Percentiles rank a stretch among this genome's conserved stretches.
phyloP scores from a whole-genome alignment of 1,284 basidiomycete species.

The Phellopilus nigrolimitatus region DNA sequence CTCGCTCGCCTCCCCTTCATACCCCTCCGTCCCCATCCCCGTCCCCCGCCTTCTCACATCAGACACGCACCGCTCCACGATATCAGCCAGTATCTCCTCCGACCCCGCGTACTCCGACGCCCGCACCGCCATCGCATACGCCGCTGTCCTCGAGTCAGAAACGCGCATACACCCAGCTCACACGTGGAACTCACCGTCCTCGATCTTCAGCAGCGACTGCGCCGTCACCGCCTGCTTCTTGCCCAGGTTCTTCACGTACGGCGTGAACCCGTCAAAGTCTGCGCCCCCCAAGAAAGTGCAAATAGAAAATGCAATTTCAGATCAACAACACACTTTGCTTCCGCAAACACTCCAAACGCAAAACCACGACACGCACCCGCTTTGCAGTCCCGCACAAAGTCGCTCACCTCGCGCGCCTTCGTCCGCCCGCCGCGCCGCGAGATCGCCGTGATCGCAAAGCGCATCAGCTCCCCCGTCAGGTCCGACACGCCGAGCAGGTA shows the following conservation, averaged over 20 bases:
- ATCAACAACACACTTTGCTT: no score
- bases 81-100: constrained; percentile 60
- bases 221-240: constrained; percentile 88
- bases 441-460: constrained; percentile 80
- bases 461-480: constrained; percentile 96
- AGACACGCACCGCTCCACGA: constrained; percentile 41
- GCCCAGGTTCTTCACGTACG: constrained; percentile 64
- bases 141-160: constrained; percentile 39
- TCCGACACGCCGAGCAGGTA: constrained; percentile 93
- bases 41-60: constrained; percentile 9
- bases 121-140: constrained; percentile 65
- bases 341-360: no score
- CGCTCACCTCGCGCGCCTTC: constrained; percentile 66
- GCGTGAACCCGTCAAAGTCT: constrained; percentile 76
- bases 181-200: constrained; percentile 62
- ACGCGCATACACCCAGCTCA: constrained; percentile 5
- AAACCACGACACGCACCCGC: constrained; percentile 53
- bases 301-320: neutral
- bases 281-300: no score
- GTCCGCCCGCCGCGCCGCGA: constrained; percentile 66
- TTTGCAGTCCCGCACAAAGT: constrained; percentile 78
- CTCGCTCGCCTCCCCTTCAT: neutral
- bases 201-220: constrained; percentile 89
- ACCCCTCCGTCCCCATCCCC: neutral
- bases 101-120: constrained; percentile 67